These are phyloP conservation scores for Nemophila menziesii DNA, from an alignment of 257 asterid genomes.

Conservation along the genomic window DNA sequence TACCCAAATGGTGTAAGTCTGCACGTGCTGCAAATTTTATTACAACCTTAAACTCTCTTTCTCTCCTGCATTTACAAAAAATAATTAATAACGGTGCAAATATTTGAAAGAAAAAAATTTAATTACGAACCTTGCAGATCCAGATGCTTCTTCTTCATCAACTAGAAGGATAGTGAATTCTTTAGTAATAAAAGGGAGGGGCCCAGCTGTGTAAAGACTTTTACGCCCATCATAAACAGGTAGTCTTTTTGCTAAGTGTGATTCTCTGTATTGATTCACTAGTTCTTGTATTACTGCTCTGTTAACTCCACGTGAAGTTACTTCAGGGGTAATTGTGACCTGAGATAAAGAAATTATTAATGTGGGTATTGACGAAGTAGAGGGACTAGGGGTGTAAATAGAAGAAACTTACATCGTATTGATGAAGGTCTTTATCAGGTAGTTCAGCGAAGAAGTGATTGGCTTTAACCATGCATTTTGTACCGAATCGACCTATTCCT, in stretches of 20 bases:
- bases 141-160: constrained; percentile 78
- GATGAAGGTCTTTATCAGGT: constrained; percentile 89
- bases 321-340: constrained; percentile 84
- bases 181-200: constrained; percentile 62
- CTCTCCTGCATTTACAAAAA: constrained; percentile 50
- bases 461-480: constrained; percentile 73
- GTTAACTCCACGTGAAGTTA: constrained; percentile 68
- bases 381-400: background rate
- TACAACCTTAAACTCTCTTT: constrained; percentile 68
- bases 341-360: constrained; percentile 11
- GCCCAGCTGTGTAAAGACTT: constrained; percentile 91
- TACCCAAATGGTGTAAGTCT: constrained; percentile 79
- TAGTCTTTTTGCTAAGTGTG: constrained; percentile 76
- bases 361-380: background rate
- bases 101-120: background rate
- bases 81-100: background rate
- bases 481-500: constrained; percentile 68
- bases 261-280: constrained; percentile 51
- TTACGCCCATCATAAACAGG: constrained; percentile 99
- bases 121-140: constrained; percentile 35
- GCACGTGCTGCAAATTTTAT: constrained; percentile 90
- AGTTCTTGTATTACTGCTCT: constrained; percentile 86
- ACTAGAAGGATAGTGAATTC: constrained; percentile 57
- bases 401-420: constrained; percentile 62
- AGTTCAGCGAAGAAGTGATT: constrained; percentile 86